Conservation (phyloP, 1,284 basidiomycete species). For the Boletus albobrunnescens region DNA sequence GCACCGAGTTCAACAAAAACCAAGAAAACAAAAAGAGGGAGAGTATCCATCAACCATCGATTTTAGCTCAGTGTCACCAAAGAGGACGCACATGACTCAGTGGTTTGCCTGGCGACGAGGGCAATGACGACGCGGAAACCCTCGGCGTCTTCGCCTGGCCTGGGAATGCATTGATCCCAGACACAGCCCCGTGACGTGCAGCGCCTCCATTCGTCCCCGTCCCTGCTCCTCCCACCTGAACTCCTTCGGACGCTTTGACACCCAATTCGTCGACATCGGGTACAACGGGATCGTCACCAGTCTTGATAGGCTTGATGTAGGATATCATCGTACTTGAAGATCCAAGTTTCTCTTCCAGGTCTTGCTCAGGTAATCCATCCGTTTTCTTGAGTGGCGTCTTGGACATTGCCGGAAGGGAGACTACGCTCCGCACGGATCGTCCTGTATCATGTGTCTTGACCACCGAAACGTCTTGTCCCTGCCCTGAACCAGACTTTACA, state of each 20-base stretch:
- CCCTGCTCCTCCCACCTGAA: conserved; percentile 19
- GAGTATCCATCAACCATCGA: conserved; percentile 32
- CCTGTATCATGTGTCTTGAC: conserved; percentile 32
- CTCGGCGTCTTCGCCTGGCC: conserved; percentile 23
- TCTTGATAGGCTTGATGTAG: conserved; percentile 49
- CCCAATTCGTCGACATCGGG: conserved; percentile 58
- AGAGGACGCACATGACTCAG: conserved; percentile 80
- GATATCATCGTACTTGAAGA: conserved; percentile 50
- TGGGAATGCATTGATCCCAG: conserved; percentile 14
- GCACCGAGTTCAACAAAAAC: conserved; percentile 20
- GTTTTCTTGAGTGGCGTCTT: conserved; percentile 28
- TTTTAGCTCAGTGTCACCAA: conserved; percentile 47
- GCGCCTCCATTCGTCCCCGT: conserved; percentile 3
- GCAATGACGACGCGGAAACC: conserved; percentile 35
- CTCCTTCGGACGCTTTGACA: conserved; percentile 37
- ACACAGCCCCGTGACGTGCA: conserved; percentile 15
- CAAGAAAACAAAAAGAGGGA: conserved; percentile 7
- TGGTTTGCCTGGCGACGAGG: conserved; percentile 52
- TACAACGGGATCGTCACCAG: conserved; percentile 40
- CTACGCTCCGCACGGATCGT: conserved; percentile 26
- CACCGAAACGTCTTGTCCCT: conserved; percentile 21
- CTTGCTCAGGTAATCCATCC: conserved; percentile 17
- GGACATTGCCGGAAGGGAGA: conserved; percentile 26
- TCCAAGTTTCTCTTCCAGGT: conserved; percentile 34
- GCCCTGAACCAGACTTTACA: conserved; percentile 10